Evolutionary conservation across 768 basidiomycete species (phyloP), one percentile per base, ranked within the genome.

Genomic region (Kwoniella pini): DNA sequence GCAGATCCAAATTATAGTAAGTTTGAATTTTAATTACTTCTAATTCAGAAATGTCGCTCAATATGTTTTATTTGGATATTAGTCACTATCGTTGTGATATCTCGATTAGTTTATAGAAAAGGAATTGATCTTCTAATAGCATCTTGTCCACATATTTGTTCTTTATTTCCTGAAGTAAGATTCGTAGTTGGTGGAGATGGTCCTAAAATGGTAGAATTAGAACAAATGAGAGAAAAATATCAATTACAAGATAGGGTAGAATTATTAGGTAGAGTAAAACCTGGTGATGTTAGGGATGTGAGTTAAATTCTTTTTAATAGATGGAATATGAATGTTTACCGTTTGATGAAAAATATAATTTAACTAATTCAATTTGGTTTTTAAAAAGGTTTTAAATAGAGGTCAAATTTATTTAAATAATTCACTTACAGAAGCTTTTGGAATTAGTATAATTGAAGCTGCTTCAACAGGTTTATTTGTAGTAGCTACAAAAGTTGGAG

Each of bases 401-500:
- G 96, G 94, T 1, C 83, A 90, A 12, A 93, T 99, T 62, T 99
- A 88, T 79, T 82, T 99, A 81, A 96, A 94, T 72, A 94, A 96
- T 0, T 94, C 92, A 0, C 83, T 98, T 24, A 98, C 95, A 0
- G 96, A 98, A 76, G 85, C 96, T 0, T 99, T 98, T 67, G 95
- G 96, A 0, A 98, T 95, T 65, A 90, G 89, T n/a, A 93, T 95
- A 65, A 84, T 99, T 42, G 96, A 99, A 80, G 96, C 95, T 0
- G 96, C 96, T 0, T 94, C 90, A 65, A 86, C 91, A 0, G 95
- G 96, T 1, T 82, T 97, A 15, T 95, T 95, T 72, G 88, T 97
- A 50, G 95, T 98, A 49, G 88, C 88, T 40, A 98, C 96, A 0
- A 85, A 87, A 43, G 95, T 97, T 0, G 96, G 96, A 0, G 96